Evolutionary conservation across 106 monocot genomes (phyloP).

Genomic region (Hemerocallis citrina): DNA sequence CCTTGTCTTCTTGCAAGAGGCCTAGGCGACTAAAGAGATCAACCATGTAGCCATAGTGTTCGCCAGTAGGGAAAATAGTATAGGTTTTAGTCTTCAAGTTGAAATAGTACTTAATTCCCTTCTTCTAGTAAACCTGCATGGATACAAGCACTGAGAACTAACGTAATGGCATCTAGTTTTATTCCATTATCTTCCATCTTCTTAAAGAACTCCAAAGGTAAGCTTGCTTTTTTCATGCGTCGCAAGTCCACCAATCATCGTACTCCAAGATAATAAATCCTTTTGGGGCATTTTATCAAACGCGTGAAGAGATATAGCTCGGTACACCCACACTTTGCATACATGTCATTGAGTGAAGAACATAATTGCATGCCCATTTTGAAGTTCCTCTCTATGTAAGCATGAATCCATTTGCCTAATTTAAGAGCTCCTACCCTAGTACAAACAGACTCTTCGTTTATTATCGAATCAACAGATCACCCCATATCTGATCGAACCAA

Average conservation of each 20-base stretch:
- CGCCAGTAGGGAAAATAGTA: conserved; percentile 20
- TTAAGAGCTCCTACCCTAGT: conserved; percentile 27
- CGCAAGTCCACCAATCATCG: conserved; percentile 31
- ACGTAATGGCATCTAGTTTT: conserved; percentile 24
- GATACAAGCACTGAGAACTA: conserved; percentile 34
- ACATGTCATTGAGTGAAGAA: conserved; percentile 40
- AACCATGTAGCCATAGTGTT: conserved; percentile 45
- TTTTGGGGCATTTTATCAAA: conserved; percentile 21
- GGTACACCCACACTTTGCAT: conserved; percentile 43
- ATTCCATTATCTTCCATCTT: conserved; percentile 24
- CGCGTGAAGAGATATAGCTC: conserved; percentile 20
- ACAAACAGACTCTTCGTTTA: conserved; percentile 4
- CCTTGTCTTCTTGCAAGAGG: conserved; percentile 17
- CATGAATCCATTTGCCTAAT: conserved; percentile 35
- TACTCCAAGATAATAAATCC: conserved; percentile 31
- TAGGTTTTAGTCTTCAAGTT: conserved; percentile 18
- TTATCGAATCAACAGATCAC: background rate
- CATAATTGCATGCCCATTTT: conserved; percentile 18
- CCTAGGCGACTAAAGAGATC: conserved; percentile 30
- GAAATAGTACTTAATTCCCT: conserved; percentile 26
- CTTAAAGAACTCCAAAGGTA: conserved; percentile 23
- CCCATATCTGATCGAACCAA: no score
- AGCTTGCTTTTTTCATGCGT: conserved; percentile 17
- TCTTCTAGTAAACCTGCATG: conserved; percentile 30
- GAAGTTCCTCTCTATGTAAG: conserved; percentile 29